Evolutionary conservation across 129 eudicot genomes (phyloP), one percentile per base, ranked within the genome.

Genomic region (Escallonia herrerae): DNA sequence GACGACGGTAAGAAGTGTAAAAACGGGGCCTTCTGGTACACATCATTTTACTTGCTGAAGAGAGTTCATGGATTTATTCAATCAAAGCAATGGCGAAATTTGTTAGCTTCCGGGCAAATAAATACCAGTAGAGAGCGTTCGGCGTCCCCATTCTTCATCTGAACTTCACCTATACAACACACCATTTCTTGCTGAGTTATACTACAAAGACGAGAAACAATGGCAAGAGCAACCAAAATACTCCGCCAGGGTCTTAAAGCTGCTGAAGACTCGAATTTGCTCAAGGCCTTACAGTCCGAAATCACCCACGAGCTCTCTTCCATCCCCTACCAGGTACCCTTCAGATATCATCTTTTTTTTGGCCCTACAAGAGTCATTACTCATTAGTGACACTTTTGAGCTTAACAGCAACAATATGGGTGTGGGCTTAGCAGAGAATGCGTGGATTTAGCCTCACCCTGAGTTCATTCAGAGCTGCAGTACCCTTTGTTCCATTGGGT

Each of bases 211-310:
- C 9, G 14, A 54, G 5, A 12, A 2, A 15, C 62, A 54, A 79
- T 72, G 79, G 49, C 70, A 15, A 79, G 61, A 68, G 73, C 55
- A 33, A n/a, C 73, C 7, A 43, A 37, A 15, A 33, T 79, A 64
- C 9, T 79, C 69, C 64, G 60, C 11, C 72, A 64, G 58, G 70
- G 81, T 37, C 69, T 68, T 40, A 82, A 68, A 72, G 82, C 90
- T 41, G 11, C 74, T 42, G 43, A 69, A 63, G 95, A 76, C 48
- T 61, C 63, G 44, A 79, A 79, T 61, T 66, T 90, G 78, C 82
- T 86, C 41, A 86, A 83, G 61, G 78, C 73, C 51, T 67, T 90
- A 73, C 95, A 81, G 53, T 76, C 88, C 7, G 97, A 90, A 72
- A 87, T 86, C 75, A 74, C 59, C 70, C 77, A 83, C 43, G 95